Conservation (phyloP, 257 asterid species). For the Osmanthus fragrans region DNA sequence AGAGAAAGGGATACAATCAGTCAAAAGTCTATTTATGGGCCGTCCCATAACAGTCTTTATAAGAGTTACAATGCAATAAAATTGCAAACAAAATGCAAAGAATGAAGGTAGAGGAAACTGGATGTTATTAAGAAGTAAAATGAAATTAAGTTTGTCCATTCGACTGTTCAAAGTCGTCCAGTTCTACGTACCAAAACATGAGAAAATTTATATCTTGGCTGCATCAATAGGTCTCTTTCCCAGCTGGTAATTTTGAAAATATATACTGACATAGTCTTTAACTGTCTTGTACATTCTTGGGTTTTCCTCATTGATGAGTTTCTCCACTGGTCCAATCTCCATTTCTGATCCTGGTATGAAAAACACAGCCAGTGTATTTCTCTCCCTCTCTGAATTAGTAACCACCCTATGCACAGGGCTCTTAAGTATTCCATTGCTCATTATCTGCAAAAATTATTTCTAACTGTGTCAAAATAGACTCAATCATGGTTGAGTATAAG, state of each 20-base stretch:
- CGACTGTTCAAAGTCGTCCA: background rate
- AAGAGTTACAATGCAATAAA: background rate
- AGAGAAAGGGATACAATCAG: too few species aligned
- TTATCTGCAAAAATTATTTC: slow-evolving; percentile 40
- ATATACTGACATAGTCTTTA: slow-evolving; percentile 26
- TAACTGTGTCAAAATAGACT: background rate
- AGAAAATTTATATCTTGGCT: background rate
- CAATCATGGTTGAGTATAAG: background rate
- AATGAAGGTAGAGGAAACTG: background rate
- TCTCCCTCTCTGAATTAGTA: slow-evolving; percentile 47
- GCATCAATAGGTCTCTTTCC: slow-evolving; percentile 45
- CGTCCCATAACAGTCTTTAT: too few species aligned
- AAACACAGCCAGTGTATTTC: slow-evolving; percentile 28
- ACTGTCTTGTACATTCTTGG: slow-evolving; percentile 29
- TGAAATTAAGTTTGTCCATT: background rate
- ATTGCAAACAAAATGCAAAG: too few species aligned
- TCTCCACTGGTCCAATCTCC: slow-evolving; percentile 59
- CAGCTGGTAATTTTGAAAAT: slow-evolving; percentile 47
- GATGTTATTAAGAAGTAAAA: background rate
- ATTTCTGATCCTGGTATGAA: slow-evolving; percentile 37
- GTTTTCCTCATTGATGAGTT: slow-evolving; percentile 40
- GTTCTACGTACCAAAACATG: background rate
- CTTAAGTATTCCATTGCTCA: slow-evolving; percentile 60
- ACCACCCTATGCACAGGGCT: slow-evolving; percentile 72
- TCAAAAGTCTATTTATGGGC: too few species aligned